These are phyloP conservation scores for Papiliotrema flavescens DNA, from an alignment of 1,284 basidiomycete species.

Conservation along the genomic window DNA sequence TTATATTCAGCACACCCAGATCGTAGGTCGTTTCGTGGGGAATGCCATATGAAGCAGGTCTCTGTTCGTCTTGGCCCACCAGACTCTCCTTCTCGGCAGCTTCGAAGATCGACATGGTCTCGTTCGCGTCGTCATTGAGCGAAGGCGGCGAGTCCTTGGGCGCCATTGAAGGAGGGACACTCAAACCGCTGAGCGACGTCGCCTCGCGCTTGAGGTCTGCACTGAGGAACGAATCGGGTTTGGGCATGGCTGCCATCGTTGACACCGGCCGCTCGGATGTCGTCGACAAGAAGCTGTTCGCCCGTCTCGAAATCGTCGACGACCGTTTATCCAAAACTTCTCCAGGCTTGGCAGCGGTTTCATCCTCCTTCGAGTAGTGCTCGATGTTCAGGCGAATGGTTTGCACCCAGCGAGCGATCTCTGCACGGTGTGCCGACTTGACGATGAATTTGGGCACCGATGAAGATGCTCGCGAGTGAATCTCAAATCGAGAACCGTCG, in stretches of 20 bases:
- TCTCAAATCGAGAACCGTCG: constrained; percentile 67
- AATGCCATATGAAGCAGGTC: constrained; percentile 41
- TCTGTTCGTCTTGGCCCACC: constrained; percentile 11
- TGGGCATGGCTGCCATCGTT: constrained; percentile 24
- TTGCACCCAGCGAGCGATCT: constrained; percentile 82
- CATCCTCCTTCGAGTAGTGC: constrained; percentile 49
- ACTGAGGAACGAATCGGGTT: constrained; percentile 37
- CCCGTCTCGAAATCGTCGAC: constrained; percentile 9
- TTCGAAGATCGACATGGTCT: constrained; percentile 27
- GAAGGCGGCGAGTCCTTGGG: constrained; percentile 12
- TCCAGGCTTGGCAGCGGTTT: neutral
- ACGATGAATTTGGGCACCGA: constrained; percentile 71
- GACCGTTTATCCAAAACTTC: neutral
- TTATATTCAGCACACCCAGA: constrained; percentile 68
- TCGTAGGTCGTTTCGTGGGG: constrained; percentile 69
- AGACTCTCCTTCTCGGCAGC: constrained; percentile 28
- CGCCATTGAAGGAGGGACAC: constrained; percentile 9
- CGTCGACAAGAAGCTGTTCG: constrained; percentile 17
- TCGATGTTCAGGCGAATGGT: constrained; percentile 71
- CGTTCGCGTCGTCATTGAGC: constrained; percentile 21
- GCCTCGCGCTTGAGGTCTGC: constrained; percentile 43
- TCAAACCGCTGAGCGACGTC: constrained; percentile 51
- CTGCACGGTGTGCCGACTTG: constrained; percentile 83
- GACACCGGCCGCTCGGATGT: constrained; percentile 11
- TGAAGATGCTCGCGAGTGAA: constrained; percentile 58